Evolutionary conservation across 805 yeast genomes (phyloP), one percentile per base, ranked within the genome.

Genomic region (Grigorovia yakushimaensis): DNA sequence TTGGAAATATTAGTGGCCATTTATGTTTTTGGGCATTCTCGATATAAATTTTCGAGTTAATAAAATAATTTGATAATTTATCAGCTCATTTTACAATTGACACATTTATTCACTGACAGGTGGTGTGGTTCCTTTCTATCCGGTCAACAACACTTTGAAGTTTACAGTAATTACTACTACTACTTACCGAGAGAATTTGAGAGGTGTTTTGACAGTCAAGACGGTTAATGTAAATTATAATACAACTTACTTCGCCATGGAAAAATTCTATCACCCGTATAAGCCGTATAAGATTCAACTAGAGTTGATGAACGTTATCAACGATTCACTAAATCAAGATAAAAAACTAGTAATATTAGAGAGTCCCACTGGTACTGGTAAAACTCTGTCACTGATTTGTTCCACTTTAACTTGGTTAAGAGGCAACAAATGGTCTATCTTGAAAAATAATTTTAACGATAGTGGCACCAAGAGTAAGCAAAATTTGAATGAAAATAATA

Each of bases 291-390:
- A 70, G 22, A 88, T 88, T 51, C 98, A 89, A 61, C 40, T 74
- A 20, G 76, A 81, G 49, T 74, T 89, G 53, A 89, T 89, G 97
- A 67, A 70, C 27, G 76, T 81, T 19, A 73, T 91, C n/a, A 44
- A 38, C 17, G n/a, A 38, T 18, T n/a, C 41, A 3, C 21, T 30
- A 18, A 4, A 35, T 11, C 10, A 46, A 4, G 69, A 71, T 4
- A 69, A 72, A 10, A 86, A 84, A 59, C 70, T 89, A 2, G 95
- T 94, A 0, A 71, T 89, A 1, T 82, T 89, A 57, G 97, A 89
- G 61, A 82, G 93, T 48, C 98, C 98, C 0, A 89, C 98, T 0
- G 98, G 98, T 6, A 86, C 89, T 1, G 97, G 98, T 2, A 89
- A 89, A 64, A 88, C 97, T 0, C 68, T 91, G 2, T 87, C 96